Percentiles rank a stretch among this genome's conserved stretches.
These are phyloP conservation scores for Gleditsia sinensis DNA, from an alignment of 306 rosid species.

Conservation along the genomic window DNA sequence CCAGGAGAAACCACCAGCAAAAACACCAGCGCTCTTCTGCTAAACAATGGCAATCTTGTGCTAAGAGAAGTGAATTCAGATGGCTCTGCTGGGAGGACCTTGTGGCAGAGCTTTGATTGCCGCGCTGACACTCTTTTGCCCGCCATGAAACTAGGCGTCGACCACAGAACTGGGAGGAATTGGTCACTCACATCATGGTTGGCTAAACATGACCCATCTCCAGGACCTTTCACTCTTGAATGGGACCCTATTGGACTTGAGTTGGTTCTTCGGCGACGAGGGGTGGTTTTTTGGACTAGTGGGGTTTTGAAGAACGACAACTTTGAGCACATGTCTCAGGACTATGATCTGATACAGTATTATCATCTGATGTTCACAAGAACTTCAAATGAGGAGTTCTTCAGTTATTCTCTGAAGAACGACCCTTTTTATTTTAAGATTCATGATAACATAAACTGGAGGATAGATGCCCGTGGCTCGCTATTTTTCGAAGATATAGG, in stretches of 20 bases:
- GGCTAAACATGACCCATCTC: neutral
- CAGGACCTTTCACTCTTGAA: neutral
- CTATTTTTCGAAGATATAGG: neutral
- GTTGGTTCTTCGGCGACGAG: neutral
- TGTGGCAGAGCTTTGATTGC: constrained; percentile 9
- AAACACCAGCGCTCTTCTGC: neutral
- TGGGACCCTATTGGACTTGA: neutral
- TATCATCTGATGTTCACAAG: neutral
- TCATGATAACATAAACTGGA: neutral
- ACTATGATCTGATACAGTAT: too few species aligned
- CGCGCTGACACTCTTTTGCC: neutral
- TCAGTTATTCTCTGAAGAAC: neutral
- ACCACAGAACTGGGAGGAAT: neutral
- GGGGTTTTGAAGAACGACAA: neutral
- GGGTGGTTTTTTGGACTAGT: neutral
- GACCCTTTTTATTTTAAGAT: neutral
- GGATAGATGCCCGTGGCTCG: neutral
- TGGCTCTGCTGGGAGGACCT: neutral
- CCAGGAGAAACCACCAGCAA: neutral
- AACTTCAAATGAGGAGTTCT: constrained; percentile 6
- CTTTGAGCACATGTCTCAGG: neutral
- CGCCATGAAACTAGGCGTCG: neutral
- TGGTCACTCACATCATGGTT: neutral
- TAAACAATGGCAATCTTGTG: neutral
- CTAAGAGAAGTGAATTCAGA: neutral